Conservation (phyloP, 805 yeast species). For the Hyphopichia homilentoma region DNA sequence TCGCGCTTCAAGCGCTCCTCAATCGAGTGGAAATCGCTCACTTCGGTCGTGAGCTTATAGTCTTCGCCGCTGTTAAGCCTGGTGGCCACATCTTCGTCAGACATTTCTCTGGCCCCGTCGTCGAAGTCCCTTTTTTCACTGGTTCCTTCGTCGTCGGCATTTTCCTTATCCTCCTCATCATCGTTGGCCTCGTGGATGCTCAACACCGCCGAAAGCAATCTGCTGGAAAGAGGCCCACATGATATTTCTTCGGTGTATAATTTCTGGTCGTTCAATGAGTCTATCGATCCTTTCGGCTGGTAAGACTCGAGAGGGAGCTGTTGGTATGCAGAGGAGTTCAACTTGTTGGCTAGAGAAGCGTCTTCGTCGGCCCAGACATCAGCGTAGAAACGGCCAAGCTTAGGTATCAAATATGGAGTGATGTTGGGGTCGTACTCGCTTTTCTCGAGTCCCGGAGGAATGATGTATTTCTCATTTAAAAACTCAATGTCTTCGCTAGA, state of each 20-base stretch:
- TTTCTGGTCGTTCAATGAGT: conserved; percentile 52
- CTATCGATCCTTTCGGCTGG: conserved; percentile 59
- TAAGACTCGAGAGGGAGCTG: conserved; percentile 41
- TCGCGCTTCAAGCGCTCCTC: conserved; percentile 90
- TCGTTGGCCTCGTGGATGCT: conserved; percentile 35
- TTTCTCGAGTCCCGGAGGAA: conserved; percentile 48
- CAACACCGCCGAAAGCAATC: conserved; percentile 78
- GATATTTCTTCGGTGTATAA: conserved; percentile 74
- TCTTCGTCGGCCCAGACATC: conserved; percentile 89
- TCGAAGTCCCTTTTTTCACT: conserved; percentile 14
- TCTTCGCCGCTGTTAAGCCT: conserved; percentile 30
- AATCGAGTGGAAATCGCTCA: conserved; percentile 70
- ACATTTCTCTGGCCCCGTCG: conserved; percentile 8
- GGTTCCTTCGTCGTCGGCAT: conserved; percentile 8
- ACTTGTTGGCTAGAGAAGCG: conserved; percentile 38
- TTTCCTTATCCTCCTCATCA: conserved; percentile 21
- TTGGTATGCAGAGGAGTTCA: conserved; percentile 44
- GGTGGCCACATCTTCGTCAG: conserved; percentile 33
- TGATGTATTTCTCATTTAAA: conserved; percentile 56
- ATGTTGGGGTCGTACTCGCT: conserved; percentile 58
- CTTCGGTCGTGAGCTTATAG: conserved; percentile 39
- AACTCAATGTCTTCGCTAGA: conserved; percentile 79
- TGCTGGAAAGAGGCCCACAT: conserved; percentile 86
- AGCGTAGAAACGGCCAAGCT: conserved; percentile 76
- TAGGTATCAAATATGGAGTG: conserved; percentile 77